Evolutionary conservation across 192 early-diverging fungal species (phyloP), one percentile per base, ranked within the genome.

Genomic region (Coemansia sp.): DNA sequence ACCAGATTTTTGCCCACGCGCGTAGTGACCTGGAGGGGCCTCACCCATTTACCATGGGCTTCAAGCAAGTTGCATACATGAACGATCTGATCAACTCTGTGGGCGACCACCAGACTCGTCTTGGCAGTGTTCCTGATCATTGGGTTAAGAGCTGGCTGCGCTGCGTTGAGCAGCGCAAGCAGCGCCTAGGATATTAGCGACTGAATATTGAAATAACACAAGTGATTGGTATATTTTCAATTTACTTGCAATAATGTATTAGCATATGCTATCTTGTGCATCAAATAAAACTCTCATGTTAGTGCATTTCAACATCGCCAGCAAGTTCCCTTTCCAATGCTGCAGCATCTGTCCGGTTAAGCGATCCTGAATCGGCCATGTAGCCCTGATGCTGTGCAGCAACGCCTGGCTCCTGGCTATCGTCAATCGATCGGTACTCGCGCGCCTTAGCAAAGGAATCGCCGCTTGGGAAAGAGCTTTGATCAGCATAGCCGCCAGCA

Each of bases 281-380:
- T 31, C 29, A 31, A 7, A 31, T 31, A 31, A 31, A 31, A 31
- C 29, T 8, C 29, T 31, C 29, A 6, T 35, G 14, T 31, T 70
- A 68, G 57, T 52, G 38, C 67, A 74, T 70, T 52, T 60, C 62
- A 3, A 74, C 59, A 45, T 80, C 72, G 41, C 77, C 77, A n/a
- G 65, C 65, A 31, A 80, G 51, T 65, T 80, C 77, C 19, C 72
- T 61, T 65, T 80, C 77, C 16, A 80, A 68, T 2, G 77, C 72
- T 3, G 65, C 72, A 0, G 65, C 62, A 22, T 80, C 77, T 39
- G 64, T 57, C 3, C 53, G 61, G 25, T 55, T 70, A 52, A 80
- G 48, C 41, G 61, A 50, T 16, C 35, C 37, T 3, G 49, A 23
- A 17, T 70, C 69, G 35, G 31, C 62, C 16, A 65, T 51, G 49